A percentile compares a stretch with the other conserved stretches of the same genome.
These are phyloP conservation scores for Fusarium denticulatum DNA, from an alignment of 2,329 filamentous ascomycete species.

Conservation along the genomic window DNA sequence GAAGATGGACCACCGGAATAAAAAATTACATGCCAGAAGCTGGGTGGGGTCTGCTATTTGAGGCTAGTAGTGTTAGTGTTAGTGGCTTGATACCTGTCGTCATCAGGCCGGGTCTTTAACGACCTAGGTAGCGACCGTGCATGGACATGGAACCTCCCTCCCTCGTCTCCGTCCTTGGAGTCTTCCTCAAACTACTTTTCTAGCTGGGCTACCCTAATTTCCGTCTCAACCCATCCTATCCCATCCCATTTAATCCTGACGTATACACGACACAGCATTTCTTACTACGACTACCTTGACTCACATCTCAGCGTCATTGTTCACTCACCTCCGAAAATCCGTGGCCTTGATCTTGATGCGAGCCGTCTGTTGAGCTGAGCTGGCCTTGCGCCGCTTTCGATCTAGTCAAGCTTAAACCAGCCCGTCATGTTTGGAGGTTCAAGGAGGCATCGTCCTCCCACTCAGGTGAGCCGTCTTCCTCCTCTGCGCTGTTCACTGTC, in stretches of 20 bases:
- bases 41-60: conserved; percentile 24
- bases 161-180: not conserved
- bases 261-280: conserved; percentile 6
- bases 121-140: conserved; percentile 7
- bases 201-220: conserved; percentile 15
- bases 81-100: conserved; percentile 44
- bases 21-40: not conserved
- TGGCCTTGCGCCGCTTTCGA: conserved; percentile 39
- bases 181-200: conserved; percentile 18
- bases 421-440: conserved; percentile 61
- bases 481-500: not conserved
- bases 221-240: conserved; percentile 10
- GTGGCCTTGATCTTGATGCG: conserved; percentile 40
- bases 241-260: conserved; percentile 8
- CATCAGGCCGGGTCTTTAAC: conserved; percentile 23
- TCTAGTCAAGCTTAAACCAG: conserved; percentile 20
- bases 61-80: conserved; percentile 12
- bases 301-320: conserved; percentile 18
- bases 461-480: conserved; percentile 57
- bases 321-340: conserved; percentile 4
- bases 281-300: conserved; percentile 11
- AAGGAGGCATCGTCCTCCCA: conserved; percentile 59
- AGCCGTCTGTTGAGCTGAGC: conserved; percentile 20
- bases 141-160: conserved; percentile 32
- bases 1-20: not conserved